Percentiles rank a stretch among this genome's conserved stretches.
These are phyloP conservation scores for Ottelia alismoides DNA, from an alignment of 106 monocot species.

Conservation along the genomic window DNA sequence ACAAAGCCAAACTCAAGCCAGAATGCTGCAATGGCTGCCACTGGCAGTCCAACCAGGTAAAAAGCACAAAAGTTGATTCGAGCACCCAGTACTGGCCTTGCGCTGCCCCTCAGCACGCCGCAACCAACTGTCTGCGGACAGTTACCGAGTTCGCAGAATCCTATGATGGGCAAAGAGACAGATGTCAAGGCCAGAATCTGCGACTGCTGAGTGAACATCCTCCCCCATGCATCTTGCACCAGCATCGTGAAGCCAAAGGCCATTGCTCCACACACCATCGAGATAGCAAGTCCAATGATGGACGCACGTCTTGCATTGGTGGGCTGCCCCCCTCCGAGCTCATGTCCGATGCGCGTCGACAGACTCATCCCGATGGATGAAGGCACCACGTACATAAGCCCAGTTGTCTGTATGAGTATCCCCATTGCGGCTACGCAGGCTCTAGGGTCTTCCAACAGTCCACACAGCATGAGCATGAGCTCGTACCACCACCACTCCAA, in stretches of 20 bases:
- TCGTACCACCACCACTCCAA: conserved; percentile 99
- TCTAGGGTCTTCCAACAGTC: conserved; percentile 71
- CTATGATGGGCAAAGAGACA: conserved; percentile 54
- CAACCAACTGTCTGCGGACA: conserved; percentile 88
- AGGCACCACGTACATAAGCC: conserved; percentile 86
- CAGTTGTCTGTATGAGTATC: conserved; percentile 86
- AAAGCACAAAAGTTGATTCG: conserved; percentile 74
- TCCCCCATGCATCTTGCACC: conserved; percentile 36
- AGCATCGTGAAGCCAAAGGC: conserved; percentile 35
- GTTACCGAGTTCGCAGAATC: conserved; percentile 86
- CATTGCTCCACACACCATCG: conserved; percentile 29
- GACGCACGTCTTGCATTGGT: conserved; percentile 45
- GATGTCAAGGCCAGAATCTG: conserved; percentile 41
- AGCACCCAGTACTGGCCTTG: conserved; percentile 53
- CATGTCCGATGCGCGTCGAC: conserved; percentile 87
- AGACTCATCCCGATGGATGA: conserved; percentile 74
- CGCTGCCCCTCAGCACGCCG: conserved; percentile 77
- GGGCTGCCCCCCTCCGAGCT: conserved; percentile 64
- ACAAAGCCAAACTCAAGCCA: conserved; percentile 37
- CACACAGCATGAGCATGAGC: conserved; percentile 79
- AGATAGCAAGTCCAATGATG: conserved; percentile 43
- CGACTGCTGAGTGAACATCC: conserved; percentile 48
- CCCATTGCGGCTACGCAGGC: conserved; percentile 63
- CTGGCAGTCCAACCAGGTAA: conserved; percentile 75
- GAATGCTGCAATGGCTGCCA: conserved; percentile 66